These are phyloP conservation scores for Pichia eremophila DNA, from an alignment of 805 yeast genomes.

Conservation along the genomic window DNA sequence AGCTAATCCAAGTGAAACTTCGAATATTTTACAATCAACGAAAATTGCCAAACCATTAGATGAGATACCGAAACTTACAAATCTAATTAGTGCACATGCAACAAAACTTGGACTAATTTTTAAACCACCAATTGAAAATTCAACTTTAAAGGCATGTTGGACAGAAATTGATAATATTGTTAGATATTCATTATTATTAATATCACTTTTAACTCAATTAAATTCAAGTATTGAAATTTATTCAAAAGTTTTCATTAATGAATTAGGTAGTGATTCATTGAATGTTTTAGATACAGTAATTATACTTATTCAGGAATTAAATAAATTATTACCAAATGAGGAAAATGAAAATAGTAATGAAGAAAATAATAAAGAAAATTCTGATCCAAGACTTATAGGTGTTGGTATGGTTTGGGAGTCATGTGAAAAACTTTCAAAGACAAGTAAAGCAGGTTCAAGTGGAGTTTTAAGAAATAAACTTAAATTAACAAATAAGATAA, in stretches of 20 bases:
- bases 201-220: constrained; percentile 37
- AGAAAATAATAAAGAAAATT: neutral
- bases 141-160: constrained; percentile 35
- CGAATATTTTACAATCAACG: constrained; percentile 13
- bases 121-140: constrained; percentile 43
- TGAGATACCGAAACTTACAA: constrained; percentile 51
- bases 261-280: constrained; percentile 21
- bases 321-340: constrained; percentile 7
- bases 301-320: constrained; percentile 14
- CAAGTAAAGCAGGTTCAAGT: constrained; percentile 40
- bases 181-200: constrained; percentile 33
- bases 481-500: constrained; percentile 33
- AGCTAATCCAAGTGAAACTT: neutral
- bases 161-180: constrained; percentile 39
- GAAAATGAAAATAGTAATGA: constrained; percentile 22
- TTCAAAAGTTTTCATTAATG: constrained; percentile 22
- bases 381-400: constrained; percentile 35
- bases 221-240: constrained; percentile 27
- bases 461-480: constrained; percentile 43
- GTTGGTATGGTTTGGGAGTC: constrained; percentile 68
- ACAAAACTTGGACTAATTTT: constrained; percentile 70
- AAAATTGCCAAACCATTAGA: constrained; percentile 35
- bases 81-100: constrained; percentile 60
- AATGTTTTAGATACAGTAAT: constrained; percentile 11
- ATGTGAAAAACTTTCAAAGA: constrained; percentile 40